These are phyloP conservation scores for Dorcoceras hygrometricum DNA, from an alignment of 257 asterid genomes.

Conservation along the genomic window DNA sequence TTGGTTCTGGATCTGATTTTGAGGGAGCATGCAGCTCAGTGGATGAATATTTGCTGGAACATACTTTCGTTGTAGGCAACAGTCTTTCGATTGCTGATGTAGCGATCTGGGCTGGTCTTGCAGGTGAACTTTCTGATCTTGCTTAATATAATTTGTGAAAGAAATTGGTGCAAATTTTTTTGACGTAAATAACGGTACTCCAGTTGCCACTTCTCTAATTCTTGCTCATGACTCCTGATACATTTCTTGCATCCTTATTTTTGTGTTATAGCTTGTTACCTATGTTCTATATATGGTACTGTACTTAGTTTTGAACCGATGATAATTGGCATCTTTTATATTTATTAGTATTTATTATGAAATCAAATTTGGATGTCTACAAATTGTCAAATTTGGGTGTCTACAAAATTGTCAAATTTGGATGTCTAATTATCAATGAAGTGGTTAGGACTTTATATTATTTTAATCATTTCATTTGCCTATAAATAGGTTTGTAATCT, in stretches of 20 bases:
- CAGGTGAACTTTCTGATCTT: conserved; percentile 48
- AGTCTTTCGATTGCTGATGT: conserved; percentile 78
- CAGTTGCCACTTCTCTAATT: background rate
- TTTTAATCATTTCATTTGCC: too few species aligned
- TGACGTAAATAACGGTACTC: background rate
- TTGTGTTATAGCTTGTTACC: background rate
- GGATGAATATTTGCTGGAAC: conserved; percentile 56
- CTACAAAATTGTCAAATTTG: too few species aligned
- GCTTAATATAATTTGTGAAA: background rate
- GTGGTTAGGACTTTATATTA: too few species aligned
- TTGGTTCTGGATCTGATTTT: conserved; percentile 81
- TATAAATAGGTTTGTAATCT: too few species aligned
- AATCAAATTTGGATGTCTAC: too few species aligned
- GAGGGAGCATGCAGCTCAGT: conserved; percentile 83
- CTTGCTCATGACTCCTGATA: background rate
- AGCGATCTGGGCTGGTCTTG: conserved; percentile 84
- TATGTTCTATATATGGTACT: conserved; percentile 10
- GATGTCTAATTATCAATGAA: too few species aligned
- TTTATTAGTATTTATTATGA: too few species aligned
- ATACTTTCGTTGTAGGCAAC: conserved; percentile 66
- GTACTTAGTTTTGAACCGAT: background rate
- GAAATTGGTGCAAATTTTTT: background rate
- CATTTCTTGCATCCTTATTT: background rate
- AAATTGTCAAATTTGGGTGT: too few species aligned
- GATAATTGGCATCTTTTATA: background rate